Evolutionary conservation across 148 eudicot species (phyloP).

Genomic region (Hydrangea macrophylla): DNA sequence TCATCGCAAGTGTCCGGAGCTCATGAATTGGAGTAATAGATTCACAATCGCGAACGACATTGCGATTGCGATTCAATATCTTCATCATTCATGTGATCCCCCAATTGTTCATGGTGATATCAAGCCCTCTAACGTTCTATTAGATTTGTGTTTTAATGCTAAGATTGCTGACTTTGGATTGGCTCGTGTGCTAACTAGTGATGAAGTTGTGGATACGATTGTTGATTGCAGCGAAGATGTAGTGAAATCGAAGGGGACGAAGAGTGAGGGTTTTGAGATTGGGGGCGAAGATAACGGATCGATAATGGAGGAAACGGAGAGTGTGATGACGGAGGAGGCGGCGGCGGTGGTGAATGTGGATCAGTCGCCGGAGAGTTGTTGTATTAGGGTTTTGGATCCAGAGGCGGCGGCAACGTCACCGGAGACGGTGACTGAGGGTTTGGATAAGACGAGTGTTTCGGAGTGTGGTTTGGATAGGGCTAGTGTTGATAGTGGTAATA

Average conservation of each 20-base stretch:
- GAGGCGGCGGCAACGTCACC: constrained; percentile 22
- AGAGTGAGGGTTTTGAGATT: constrained; percentile 9
- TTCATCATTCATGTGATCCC: constrained; percentile 55
- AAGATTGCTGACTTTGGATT: constrained; percentile 92
- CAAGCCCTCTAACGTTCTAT: constrained; percentile 76
- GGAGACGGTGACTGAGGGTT: constrained; percentile 47
- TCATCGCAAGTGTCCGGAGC: constrained; percentile 57
- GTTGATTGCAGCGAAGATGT: no score
- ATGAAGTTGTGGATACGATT: constrained; percentile 21
- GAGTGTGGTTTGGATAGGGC: constrained; percentile 59
- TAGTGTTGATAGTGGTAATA: constrained; percentile 65
- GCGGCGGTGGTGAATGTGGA: constrained; percentile 45
- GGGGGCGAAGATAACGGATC: constrained; percentile 67
- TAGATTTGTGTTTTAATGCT: constrained; percentile 61
- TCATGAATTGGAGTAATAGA: constrained; percentile 59
- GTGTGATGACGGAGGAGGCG: constrained; percentile 55
- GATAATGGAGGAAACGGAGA: constrained; percentile 63
- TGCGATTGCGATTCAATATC: constrained; percentile 58
- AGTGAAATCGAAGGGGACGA: no score
- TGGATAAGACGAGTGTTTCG: constrained; percentile 58
- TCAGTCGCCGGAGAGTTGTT: constrained; percentile 43
- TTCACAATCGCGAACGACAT: constrained; percentile 39
- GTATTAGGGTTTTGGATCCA: constrained; percentile 24
- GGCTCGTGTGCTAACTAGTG: constrained; percentile 48
- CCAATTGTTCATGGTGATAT: constrained; percentile 85